Conservation (phyloP, 306 rosid genomes). For the Cyclanthera cordifolia region DNA sequence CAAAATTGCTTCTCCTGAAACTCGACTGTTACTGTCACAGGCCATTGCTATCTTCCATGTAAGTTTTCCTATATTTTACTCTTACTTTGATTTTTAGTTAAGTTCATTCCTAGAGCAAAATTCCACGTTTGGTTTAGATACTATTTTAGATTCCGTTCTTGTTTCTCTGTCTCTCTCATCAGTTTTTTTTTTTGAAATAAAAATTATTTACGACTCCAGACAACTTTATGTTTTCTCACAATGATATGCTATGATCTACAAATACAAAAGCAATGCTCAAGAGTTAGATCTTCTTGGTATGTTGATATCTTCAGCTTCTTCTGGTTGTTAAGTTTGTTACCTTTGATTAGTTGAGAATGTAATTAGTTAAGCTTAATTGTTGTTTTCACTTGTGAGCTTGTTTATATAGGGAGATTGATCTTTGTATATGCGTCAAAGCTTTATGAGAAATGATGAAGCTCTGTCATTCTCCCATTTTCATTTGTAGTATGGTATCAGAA, state of each 20-base stretch:
- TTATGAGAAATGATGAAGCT: too few species aligned
- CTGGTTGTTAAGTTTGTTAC: too few species aligned
- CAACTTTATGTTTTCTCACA: background rate
- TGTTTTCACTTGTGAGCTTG: too few species aligned
- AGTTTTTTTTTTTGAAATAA: background rate
- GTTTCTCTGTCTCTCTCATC: background rate
- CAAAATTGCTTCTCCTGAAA: conserved; percentile 75
- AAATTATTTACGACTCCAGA: background rate
- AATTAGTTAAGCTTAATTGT: too few species aligned
- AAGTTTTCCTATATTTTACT: conserved; percentile 13
- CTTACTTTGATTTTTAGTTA: conserved; percentile 13
- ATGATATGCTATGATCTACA: background rate
- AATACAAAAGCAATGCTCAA: background rate
- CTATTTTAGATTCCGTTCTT: background rate
- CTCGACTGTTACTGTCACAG: conserved; percentile 64
- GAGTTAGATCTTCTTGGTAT: background rate
- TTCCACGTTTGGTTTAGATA: background rate
- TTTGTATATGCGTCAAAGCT: too few species aligned
- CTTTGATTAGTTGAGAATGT: too few species aligned
- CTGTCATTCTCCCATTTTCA: too few species aligned
- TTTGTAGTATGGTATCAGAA: too few species aligned
- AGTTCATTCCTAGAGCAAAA: background rate
- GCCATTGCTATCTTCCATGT: conserved; percentile 86
- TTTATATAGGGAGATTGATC: too few species aligned
- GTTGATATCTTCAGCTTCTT: too few species aligned